phyloP scores from a whole-genome alignment of 352 stramenopile genomes.

The Elongisporangium anandrum region DNA sequence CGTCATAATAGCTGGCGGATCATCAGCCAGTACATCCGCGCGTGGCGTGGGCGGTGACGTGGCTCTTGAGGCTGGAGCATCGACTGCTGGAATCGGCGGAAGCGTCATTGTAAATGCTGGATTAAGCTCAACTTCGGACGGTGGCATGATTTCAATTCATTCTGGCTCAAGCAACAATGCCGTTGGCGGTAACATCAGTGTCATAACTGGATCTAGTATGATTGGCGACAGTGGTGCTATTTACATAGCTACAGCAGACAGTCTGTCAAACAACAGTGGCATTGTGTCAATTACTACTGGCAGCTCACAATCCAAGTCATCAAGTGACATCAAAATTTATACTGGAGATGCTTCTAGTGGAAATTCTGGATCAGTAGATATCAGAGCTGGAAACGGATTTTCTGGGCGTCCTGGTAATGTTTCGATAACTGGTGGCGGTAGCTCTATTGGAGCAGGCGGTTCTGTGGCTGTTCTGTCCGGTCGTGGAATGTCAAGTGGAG shows the following conservation, averaged over 20 bases:
- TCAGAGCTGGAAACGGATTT: slow-evolving; percentile 18
- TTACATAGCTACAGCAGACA: slow-evolving; percentile 21
- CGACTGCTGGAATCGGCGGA: slow-evolving; percentile 14
- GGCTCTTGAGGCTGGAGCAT: slow-evolving; percentile 12
- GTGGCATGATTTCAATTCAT: slow-evolving; percentile 16
- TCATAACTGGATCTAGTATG: slow-evolving; percentile 18
- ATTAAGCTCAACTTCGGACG: slow-evolving; percentile 10
- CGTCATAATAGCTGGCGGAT: slow-evolving; percentile 27
- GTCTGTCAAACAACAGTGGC: slow-evolving; percentile 15
- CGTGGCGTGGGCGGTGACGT: slow-evolving; percentile 20
- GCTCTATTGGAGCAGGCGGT: neutral
- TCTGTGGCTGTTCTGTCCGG: slow-evolving; percentile 1
- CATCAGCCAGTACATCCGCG: slow-evolving; percentile 5
- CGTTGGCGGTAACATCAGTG: slow-evolving; percentile 18
- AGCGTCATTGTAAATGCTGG: slow-evolving; percentile 13
- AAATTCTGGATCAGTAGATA: slow-evolving; percentile 25
- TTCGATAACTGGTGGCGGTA: slow-evolving; percentile 1
- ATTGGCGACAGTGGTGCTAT: slow-evolving; percentile 16
- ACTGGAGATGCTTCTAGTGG: slow-evolving; percentile 16
- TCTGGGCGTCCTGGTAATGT: neutral
- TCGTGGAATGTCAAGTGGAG: neutral
- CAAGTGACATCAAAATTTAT: slow-evolving; percentile 19
- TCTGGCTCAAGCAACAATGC: slow-evolving; percentile 16
- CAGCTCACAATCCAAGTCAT: slow-evolving; percentile 12
- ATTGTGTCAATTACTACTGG: slow-evolving; percentile 24